Base-by-base conservation (phyloP, 768 basidiomycete species). In the Boletus sp. region DNA sequence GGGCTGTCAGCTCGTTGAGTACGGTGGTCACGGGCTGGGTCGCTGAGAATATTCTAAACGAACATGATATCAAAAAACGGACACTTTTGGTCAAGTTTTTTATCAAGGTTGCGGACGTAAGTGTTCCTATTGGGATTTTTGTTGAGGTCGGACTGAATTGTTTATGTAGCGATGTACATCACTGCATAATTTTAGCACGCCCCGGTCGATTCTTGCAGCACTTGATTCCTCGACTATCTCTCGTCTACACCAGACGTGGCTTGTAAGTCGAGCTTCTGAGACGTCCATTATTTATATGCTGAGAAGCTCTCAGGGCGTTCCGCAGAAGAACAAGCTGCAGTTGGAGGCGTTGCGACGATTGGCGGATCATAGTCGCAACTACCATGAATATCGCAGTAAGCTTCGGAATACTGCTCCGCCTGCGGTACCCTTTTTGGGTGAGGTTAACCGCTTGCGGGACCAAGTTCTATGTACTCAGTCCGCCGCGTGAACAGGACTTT, bases 21-120 rank as follows among this genome's bases (percentile, higher is more conserved):
- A 98, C 94, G 14, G 83, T 87, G 50, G 87, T 98, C 61, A 98
- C 94, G 1, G 95, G 94, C 5, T 96, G 93, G 91, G 90, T 98
- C 30, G 88, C 94, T 9, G 96, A 98, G 73, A 87, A 88, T 64
- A 94, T 99, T 56, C 73, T 99, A 46, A 86, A 86, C 63, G 96
- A 99, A 73, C 80, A 77, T 49, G 96, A 98, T 71, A 81, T 85
- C 61, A 94, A 92, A 79, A 90, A 85, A 72, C 77, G 94, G 56
- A 87, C 85, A 25, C 54, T 67, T 8, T 65, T 95, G 57, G 79
- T 96, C 65, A 94, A 94, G 71, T 95, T 91, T 71, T 96, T 93
- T 67, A 87, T 97, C 79, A 96, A 96, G 73, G 79, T 97, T 48
- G 88, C 90, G 15, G 90, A 94, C 69, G 92, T 93, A 66, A 72